A percentile compares a stretch with the other conserved stretches of the same genome.
These are phyloP conservation scores for Colletotrichum chrysophilum DNA, from an alignment of 2,329 filamentous ascomycete genomes.

Conservation along the genomic window DNA sequence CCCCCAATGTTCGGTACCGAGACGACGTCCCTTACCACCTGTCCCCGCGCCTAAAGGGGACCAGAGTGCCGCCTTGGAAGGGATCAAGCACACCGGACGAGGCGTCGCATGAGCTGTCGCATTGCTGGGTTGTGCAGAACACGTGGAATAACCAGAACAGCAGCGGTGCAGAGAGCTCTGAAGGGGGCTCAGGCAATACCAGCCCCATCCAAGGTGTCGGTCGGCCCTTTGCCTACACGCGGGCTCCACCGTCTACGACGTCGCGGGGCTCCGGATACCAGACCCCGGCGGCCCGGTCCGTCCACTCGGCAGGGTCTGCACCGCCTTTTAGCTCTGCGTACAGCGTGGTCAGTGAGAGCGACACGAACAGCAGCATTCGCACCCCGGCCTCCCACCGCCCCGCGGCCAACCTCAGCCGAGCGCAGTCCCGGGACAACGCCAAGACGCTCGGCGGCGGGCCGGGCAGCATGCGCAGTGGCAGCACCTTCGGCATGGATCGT, in stretches of 20 bases:
- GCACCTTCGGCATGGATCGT: constrained; percentile 22
- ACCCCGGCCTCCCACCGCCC: constrained; percentile 24
- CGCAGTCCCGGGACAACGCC: constrained; percentile 22
- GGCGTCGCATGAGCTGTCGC: constrained; percentile 53
- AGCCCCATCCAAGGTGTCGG: constrained; percentile 23
- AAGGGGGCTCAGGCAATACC: constrained; percentile 23
- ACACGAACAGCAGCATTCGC: constrained; percentile 29
- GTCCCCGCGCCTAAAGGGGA: constrained; percentile 56
- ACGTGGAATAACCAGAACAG: constrained; percentile 39
- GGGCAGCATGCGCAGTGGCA: constrained; percentile 18
- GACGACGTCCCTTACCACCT: constrained; percentile 63
- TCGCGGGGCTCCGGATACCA: constrained; percentile 19
- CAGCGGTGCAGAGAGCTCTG: constrained; percentile 31
- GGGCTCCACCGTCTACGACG: constrained; percentile 26
- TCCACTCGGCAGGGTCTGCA: constrained; percentile 22
- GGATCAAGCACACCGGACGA: constrained; percentile 36
- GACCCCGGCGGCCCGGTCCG: constrained; percentile 26
- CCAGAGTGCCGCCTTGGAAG: constrained; percentile 61
- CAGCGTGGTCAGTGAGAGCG: constrained; percentile 33
- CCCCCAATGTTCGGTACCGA: constrained; percentile 55
- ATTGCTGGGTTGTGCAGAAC: constrained; percentile 55
- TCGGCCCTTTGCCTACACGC: constrained; percentile 26
- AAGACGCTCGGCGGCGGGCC: background rate
- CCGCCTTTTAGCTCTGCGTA: constrained; percentile 30
- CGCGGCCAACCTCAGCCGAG: constrained; percentile 7